Conservation (phyloP, 495 filamentous ascomycete species). For the Patellaria atrata region DNA sequence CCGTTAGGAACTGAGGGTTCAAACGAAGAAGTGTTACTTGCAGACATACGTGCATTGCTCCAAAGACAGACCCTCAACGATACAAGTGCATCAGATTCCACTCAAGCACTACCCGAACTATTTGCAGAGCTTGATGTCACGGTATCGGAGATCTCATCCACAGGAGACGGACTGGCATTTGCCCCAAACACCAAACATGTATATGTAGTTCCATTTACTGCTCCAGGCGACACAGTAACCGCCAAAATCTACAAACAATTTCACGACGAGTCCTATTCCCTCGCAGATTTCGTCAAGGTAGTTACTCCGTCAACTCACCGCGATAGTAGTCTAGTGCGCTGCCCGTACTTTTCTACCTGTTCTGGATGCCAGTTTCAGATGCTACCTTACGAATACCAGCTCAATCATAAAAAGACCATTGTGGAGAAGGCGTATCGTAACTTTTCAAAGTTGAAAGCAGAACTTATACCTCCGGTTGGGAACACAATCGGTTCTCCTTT, state of each 20-base stretch:
- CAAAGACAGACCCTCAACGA: slow-evolving; percentile 33
- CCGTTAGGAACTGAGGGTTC: slow-evolving; percentile 37
- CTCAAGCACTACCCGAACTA: slow-evolving; percentile 40
- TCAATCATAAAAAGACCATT: slow-evolving; percentile 68
- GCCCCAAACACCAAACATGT: slow-evolving; percentile 52
- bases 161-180: slow-evolving; percentile 70
- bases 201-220: slow-evolving; percentile 77
- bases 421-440: slow-evolving; percentile 85
- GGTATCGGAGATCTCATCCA: slow-evolving; percentile 67
- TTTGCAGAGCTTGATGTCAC: slow-evolving; percentile 68
- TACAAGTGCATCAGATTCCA: slow-evolving; percentile 14
- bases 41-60: slow-evolving; percentile 54
- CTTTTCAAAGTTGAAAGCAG: slow-evolving; percentile 67
- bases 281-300: slow-evolving; percentile 70
- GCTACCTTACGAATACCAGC: slow-evolving; percentile 76
- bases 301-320: slow-evolving; percentile 56
- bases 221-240: slow-evolving; percentile 68
- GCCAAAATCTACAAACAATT: slow-evolving; percentile 66
- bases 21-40: slow-evolving; percentile 57
- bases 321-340: slow-evolving; percentile 61
- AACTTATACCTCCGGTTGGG: slow-evolving; percentile 57
- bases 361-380: slow-evolving; percentile 96
- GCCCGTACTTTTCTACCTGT: slow-evolving; percentile 75
- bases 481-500: slow-evolving; percentile 83
- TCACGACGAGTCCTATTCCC: slow-evolving; percentile 43